Evolutionary conservation across 2,329 filamentous ascomycete genomes (phyloP).

Genomic region (Xylaria sp.): DNA sequence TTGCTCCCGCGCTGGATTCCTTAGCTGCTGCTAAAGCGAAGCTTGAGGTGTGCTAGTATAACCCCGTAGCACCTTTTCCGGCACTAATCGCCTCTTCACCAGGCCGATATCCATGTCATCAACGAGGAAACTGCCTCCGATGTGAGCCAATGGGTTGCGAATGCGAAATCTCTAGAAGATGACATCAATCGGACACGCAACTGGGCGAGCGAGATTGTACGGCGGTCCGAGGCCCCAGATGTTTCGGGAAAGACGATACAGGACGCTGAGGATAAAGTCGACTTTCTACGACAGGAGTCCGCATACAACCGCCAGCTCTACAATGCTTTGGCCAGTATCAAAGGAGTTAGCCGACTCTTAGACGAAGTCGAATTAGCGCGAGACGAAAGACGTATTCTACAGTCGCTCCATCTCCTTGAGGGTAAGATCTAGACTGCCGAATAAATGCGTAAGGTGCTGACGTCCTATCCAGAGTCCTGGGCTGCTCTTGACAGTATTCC

Average conservation of each 20-base stretch:
- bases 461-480: constrained; percentile 60
- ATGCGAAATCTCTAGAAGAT: constrained; percentile 83
- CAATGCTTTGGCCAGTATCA: constrained; percentile 61
- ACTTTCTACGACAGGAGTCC: constrained; percentile 67
- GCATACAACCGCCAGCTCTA: constrained; percentile 68
- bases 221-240: constrained; percentile 74
- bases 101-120: constrained; percentile 78
- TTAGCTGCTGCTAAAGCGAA: constrained; percentile 55
- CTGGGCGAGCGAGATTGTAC: constrained; percentile 82
- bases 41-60: constrained; percentile 53
- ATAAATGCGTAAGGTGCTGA: constrained; percentile 38
- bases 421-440: constrained; percentile 51
- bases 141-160: constrained; percentile 85
- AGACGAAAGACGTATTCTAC: constrained; percentile 64
- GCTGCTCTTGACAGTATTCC: constrained; percentile 67
- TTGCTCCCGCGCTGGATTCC: constrained; percentile 55
- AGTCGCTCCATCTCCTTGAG: constrained; percentile 67
- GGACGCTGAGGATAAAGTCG: constrained; percentile 63
- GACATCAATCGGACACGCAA: constrained; percentile 85
- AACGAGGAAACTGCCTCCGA: constrained; percentile 82
- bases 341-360: constrained; percentile 68
- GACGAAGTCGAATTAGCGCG: constrained; percentile 68
- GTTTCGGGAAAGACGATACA: constrained; percentile 63
- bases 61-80: neutral
- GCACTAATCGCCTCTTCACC: constrained; percentile 25